Evolutionary conservation across 352 stramenopile species (phyloP), one percentile per base, ranked within the genome.

Genomic region (Phytophthora cryptogea): DNA sequence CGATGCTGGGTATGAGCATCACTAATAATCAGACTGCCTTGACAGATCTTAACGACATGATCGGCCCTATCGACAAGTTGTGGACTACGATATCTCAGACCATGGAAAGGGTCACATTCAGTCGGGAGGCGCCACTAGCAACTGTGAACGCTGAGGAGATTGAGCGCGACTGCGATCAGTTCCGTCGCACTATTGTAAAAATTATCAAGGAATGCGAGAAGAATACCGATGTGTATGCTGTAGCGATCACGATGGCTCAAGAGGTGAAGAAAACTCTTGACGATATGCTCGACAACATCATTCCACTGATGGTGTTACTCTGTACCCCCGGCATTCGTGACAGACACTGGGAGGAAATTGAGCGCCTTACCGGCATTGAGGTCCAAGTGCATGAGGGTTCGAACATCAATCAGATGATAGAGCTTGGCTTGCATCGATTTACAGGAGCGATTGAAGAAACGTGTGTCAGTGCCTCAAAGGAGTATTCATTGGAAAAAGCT

Each of bases 291-390:
- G 81, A 97, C 36, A 89, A 92, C 49, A 81, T 96, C 56, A 81
- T 97, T 28, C 92, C 94, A 8, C 73, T 98, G 17, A 97, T 98
- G 86, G 72, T 88, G 16, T 64, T 98, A 11, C 70, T 98, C 14
- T 98, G 92, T 46, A 96, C 89, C n/a, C 92, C 90, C 10, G 94
- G 92, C 0, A 91, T 98, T 54, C 88, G 86, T 10, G 74, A 96
- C 3, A 79, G 94, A 8, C 94, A 98, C 66, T 98, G 94, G 94
- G 71, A 97, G 54, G 86, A 97, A 46, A 97, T 98, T 17, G 83
- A 96, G 32, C 70, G 66, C 7, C 85, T 96, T 40, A 97, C 91
- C 0, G 78, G 83, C 7, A 83, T 97, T 41, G 80, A 94, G 23
- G 89, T 98, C 3, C 78, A 90, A 16, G 82, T 94, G 11, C 86